Evolutionary conservation across 148 eudicot genomes (phyloP), one percentile per base, ranked within the genome.

Genomic region (Pharnaceum exiguum): DNA sequence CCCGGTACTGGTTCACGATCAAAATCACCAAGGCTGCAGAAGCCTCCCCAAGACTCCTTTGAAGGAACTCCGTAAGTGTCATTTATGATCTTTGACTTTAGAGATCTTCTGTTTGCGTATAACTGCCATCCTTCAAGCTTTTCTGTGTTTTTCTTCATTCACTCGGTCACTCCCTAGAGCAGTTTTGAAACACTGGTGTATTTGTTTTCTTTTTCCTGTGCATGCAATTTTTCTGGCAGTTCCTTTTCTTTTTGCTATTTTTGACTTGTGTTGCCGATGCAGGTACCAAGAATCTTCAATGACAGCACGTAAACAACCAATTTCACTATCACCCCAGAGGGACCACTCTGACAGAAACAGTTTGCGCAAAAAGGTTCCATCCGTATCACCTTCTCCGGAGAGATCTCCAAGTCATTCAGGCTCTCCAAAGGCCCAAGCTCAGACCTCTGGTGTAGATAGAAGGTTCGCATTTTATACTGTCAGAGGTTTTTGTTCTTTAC

Each of bases 301-400:
- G 60, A 67, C 50, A 51, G 29, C 29, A 25, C 72, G 52, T 55
- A 71, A 65, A 37, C 79, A 73, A 32, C 73, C 76, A 42, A 70
- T 72, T 63, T 71, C 82, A 55, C 68, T 78, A 71, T 83, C 90
- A 44, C 85, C 94, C 3, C 86, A 81, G 67, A 81, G 86, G 76
- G 95, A 79, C 39, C 18, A 69, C 40, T 63, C 63, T 31, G 71
- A 45, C 21, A 63, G 57, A 51, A 65, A 55, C 38, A 66, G 48
- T 44, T 60, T 69, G 23, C 68, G 51, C 44, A 65, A 71, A 57
- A 77, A 67, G 50, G 62, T 48, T 42, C 55, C 59, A 51, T 66
- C 77, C 21, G 56, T 71, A 32, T 80, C 93, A 11, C 81, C 86
- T 67, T 71, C 82, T 8, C 72, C 77, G 13, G 36, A 63, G 22